Conservation (phyloP, 176 grass and related monocot species). For the Oryza rufipogon region DNA sequence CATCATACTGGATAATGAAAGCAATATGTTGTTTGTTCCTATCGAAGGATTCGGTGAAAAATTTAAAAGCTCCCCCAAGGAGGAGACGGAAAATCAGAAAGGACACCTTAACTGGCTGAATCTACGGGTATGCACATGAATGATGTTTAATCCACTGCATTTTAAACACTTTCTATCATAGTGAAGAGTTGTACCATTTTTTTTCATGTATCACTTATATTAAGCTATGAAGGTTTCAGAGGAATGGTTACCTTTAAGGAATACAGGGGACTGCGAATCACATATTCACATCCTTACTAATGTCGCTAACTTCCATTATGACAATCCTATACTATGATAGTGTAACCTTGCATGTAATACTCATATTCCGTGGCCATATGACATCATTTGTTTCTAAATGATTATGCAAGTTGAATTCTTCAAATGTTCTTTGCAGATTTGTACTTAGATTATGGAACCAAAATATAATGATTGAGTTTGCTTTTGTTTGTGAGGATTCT, state of each 20-base stretch:
- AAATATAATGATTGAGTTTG: slow-evolving; percentile 15
- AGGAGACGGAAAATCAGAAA: slow-evolving; percentile 63
- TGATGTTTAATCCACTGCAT: slow-evolving; percentile 8
- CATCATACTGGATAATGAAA: slow-evolving; percentile 58
- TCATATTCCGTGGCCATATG: neutral
- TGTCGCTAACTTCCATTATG: neutral
- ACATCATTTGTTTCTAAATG: slow-evolving; percentile 22
- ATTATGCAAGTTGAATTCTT: slow-evolving; percentile 12
- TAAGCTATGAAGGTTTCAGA: neutral
- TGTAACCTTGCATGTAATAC: slow-evolving; percentile 22
- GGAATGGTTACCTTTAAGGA: neutral
- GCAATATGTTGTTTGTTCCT: slow-evolving; percentile 57
- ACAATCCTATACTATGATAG: neutral
- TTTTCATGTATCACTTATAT: neutral
- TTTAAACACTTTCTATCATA: slow-evolving; percentile 24
- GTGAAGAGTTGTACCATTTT: neutral
- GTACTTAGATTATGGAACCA: slow-evolving; percentile 5
- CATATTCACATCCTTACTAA: neutral
- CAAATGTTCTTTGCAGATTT: slow-evolving; percentile 10
- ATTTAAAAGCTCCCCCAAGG: slow-evolving; percentile 64
- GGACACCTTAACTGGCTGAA: slow-evolving; percentile 84
- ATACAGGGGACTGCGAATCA: neutral
- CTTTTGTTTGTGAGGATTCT: slow-evolving; percentile 15
- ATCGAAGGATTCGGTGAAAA: slow-evolving; percentile 75
- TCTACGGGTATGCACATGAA: slow-evolving; percentile 55